Percentiles rank a stretch among this genome's conserved stretches.
Evolutionary conservation across 75 land plant species (phyloP).

Genomic region (Azolla pinnata): DNA sequence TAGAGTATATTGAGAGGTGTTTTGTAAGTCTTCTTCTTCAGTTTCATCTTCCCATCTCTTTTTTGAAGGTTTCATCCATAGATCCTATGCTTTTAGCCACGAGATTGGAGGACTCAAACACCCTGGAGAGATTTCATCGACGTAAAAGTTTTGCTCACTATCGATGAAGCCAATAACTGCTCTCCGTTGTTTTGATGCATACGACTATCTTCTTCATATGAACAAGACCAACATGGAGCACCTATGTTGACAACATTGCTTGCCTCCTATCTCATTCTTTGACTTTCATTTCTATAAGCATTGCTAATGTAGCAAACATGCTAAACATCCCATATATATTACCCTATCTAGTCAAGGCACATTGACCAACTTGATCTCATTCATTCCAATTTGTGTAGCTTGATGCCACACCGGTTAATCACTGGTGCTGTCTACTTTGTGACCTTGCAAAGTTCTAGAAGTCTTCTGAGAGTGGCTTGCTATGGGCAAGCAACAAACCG

Average conservation of each 20-base stretch:
- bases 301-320: background rate
- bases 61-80: too few relatives aligned
- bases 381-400: background rate
- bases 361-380: background rate
- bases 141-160: background rate
- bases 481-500: too few relatives aligned
- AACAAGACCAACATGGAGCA: background rate
- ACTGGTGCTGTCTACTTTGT: too few relatives aligned
- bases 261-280: background rate
- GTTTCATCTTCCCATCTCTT: too few relatives aligned
- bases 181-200: background rate
- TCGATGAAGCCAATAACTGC: background rate
- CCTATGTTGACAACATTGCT: background rate
- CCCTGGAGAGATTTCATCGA: background rate
- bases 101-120: background rate
- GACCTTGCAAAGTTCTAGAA: too few relatives aligned
- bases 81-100: too few relatives aligned
- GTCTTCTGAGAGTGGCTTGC: too few relatives aligned
- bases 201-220: background rate
- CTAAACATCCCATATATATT: too few relatives aligned
- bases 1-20: too few relatives aligned
- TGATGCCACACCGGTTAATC: too few relatives aligned
- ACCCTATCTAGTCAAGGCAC: background rate
- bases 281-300: background rate
- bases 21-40: too few relatives aligned